Evolutionary conservation across 139 green algal genomes (phyloP).

Genomic region (Edaphochlamys debaryana): DNA sequence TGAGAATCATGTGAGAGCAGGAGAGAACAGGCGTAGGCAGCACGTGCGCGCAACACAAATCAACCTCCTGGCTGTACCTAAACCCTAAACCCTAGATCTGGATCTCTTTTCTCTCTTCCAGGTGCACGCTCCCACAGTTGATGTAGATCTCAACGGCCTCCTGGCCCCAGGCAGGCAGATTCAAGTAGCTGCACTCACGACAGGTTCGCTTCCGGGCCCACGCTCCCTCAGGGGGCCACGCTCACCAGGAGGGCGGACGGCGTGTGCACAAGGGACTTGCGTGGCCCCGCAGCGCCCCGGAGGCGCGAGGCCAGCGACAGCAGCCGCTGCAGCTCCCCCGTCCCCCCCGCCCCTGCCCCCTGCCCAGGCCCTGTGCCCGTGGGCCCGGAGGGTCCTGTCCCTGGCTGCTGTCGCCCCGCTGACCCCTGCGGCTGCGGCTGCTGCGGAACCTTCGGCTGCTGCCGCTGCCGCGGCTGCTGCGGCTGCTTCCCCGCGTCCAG

Average conservation of each 20-base stretch:
- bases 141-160: background rate
- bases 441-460: background rate
- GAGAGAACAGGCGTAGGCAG: too few relatives aligned
- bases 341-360: too few relatives aligned
- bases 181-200: background rate
- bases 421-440: too few relatives aligned
- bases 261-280: background rate
- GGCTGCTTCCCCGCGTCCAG: background rate
- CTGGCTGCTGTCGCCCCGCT: too few relatives aligned
- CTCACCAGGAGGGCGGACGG: background rate
- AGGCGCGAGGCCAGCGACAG: background rate
- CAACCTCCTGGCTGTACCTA: too few relatives aligned
- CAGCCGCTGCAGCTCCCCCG: background rate
- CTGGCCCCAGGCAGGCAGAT: background rate
- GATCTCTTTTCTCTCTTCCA: too few relatives aligned
- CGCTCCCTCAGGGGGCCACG: background rate
- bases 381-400: background rate
- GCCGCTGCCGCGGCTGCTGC: background rate
- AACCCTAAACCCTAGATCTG: too few relatives aligned
- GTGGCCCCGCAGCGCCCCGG: background rate
- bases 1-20: background rate
- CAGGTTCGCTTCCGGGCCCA: too few relatives aligned
- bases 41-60: too few relatives aligned
- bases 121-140: background rate
- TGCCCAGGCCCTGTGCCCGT: too few relatives aligned